phyloP scores from a whole-genome alignment of 1,284 basidiomycete genomes.

The Sporisorium iseilematis-ciliati region DNA sequence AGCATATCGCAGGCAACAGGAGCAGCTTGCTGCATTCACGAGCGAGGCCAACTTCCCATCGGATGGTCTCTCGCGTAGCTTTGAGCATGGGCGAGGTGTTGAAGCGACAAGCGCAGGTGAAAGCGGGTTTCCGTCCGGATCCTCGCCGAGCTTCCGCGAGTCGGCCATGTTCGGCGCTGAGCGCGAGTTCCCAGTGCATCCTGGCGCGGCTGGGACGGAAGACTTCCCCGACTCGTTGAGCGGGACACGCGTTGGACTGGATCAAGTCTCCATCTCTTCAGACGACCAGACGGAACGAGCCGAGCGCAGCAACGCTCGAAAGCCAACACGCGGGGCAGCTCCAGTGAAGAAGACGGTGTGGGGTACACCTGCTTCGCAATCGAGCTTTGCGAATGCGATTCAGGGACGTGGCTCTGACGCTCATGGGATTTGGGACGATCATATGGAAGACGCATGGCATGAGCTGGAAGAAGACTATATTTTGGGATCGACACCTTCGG shows the following conservation, averaged over 20 bases:
- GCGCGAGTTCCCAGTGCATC: conserved; percentile 63
- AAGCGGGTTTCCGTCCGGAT: conserved; percentile 14
- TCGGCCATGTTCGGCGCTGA: conserved; percentile 66
- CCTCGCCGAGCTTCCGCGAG: conserved; percentile 62
- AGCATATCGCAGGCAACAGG: conserved; percentile 47
- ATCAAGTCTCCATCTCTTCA: conserved; percentile 39
- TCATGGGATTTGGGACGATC: conserved; percentile 43
- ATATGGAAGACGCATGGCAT: conserved; percentile 67
- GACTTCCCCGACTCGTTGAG: conserved; percentile 59
- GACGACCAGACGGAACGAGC: conserved; percentile 34
- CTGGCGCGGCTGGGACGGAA: conserved; percentile 48
- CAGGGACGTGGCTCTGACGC: conserved; percentile 34
- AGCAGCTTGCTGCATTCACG: conserved; percentile 39
- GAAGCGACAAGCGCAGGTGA: conserved; percentile 16
- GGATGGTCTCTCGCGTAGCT: conserved; percentile 50
- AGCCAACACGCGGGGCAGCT: conserved; percentile 3
- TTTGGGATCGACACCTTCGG: conserved; percentile 47
- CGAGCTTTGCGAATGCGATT: conserved; percentile 51
- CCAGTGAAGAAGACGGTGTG: conserved; percentile 63
- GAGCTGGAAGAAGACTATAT: conserved; percentile 67
- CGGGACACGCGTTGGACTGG: conserved; percentile 27
- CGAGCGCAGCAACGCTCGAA: neutral
- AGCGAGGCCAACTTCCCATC: conserved; percentile 49
- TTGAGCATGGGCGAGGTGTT: conserved; percentile 22
- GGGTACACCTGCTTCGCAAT: conserved; percentile 62